Evolutionary conservation across 1,284 basidiomycete genomes (phyloP), one percentile per base, ranked within the genome.

Genomic region (Cystobasidium pallidum): DNA sequence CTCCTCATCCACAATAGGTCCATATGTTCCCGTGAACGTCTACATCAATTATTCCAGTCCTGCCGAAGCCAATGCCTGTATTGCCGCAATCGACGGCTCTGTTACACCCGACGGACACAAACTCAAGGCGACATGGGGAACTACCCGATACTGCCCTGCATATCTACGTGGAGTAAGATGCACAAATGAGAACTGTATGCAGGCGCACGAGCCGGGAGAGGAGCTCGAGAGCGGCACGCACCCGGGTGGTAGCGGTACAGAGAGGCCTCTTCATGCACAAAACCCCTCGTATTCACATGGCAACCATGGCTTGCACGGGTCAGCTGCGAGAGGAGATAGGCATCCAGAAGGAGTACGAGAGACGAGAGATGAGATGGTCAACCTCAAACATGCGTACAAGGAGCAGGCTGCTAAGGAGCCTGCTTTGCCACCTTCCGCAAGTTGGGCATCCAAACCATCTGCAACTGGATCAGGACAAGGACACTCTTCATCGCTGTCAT

Each of bases 141-240:
- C 94, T 26, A 96, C 95, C 41, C 94, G 98, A 81, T 99, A 99
- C 80, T 99, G 96, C 82, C 94, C 98, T 85, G 86, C 89, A 11
- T 99, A 97, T 81, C 85, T 99, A 76, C 91, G 94, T 61, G 89
- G 92, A 26, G 85, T 88, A 57, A 87, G 87, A 73, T 99, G 96
- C 82, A 86, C 89, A 66, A 92, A 93, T 79, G 88, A 91, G 77
- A 88, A 87, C 73, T 99, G 95, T 82, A 91, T 94, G 86, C 92
- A 92, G 80, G 83, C 96, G 66, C 96, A 99, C 80, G 96, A 99
- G 81, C 95, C 94, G 88, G 95, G 94, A 24, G 96, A 98, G 77
- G 95, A 99, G 81, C 92, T 92, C 72, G 96, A 99, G 39, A 52
- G 59, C 28, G 59, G 55, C 34, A 63, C 61, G 10, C 68, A 71